phyloP scores from a whole-genome alignment of 139 green algal species.

The Coelastrella sp. region DNA sequence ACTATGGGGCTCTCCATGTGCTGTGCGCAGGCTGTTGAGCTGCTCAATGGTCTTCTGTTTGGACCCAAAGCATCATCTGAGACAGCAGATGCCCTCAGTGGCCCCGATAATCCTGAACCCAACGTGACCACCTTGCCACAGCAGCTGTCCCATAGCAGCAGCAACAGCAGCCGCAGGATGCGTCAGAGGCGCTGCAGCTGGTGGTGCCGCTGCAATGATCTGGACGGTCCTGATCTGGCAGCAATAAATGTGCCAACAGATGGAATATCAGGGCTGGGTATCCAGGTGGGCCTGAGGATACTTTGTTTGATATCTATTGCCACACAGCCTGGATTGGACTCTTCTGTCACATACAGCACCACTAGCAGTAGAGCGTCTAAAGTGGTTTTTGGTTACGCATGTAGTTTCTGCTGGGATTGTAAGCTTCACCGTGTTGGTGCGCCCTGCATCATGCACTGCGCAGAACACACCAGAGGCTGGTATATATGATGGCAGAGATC shows the following conservation, averaged over 20 bases:
- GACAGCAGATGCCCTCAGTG: not conserved
- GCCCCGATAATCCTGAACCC: not conserved
- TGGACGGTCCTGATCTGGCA: constrained; percentile 13
- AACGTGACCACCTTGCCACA: not conserved
- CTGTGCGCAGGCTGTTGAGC: not conserved
- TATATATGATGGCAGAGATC: too few relatives aligned
- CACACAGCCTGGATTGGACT: too few relatives aligned
- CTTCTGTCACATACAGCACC: too few relatives aligned
- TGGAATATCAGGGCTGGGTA: not conserved
- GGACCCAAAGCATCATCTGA: not conserved
- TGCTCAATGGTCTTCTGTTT: constrained; percentile 30
- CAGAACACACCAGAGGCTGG: too few relatives aligned
- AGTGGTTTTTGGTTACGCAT: too few relatives aligned
- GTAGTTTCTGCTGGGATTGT: too few relatives aligned
- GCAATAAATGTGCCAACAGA: not conserved
- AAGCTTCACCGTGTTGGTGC: too few relatives aligned
- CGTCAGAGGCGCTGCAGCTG: not conserved
- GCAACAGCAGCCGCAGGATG: not conserved
- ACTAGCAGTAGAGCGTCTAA: too few relatives aligned
- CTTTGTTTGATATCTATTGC: too few relatives aligned
- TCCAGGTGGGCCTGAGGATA: not conserved
- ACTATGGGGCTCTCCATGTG: too few relatives aligned
- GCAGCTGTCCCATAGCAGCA: not conserved
- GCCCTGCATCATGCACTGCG: too few relatives aligned
- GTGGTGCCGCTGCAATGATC: not conserved